These are phyloP conservation scores for Coemansia sp. DNA, from an alignment of 192 early-diverging fungal genomes.

Conservation along the genomic window DNA sequence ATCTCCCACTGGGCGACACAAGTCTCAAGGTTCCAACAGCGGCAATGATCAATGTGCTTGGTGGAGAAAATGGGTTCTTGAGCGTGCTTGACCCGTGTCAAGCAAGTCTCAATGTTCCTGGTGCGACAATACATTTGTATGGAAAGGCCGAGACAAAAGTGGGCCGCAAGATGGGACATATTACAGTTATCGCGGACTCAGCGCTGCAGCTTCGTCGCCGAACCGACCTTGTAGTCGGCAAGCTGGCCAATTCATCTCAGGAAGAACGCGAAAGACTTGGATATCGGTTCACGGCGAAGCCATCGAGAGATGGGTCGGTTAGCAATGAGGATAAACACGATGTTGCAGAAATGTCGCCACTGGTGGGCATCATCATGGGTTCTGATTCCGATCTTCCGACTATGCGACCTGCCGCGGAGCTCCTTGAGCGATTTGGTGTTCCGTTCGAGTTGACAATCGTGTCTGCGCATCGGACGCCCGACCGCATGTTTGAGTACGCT, in stretches of 20 bases:
- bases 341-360: slow-evolving; percentile 55
- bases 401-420: slow-evolving; percentile 86
- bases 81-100: slow-evolving; percentile 57
- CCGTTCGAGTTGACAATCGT: slow-evolving; percentile 98
- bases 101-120: slow-evolving; percentile 70
- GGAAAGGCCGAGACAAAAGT: slow-evolving; percentile 86
- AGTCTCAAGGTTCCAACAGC: slow-evolving; percentile 86
- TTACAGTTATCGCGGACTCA: slow-evolving; percentile 87
- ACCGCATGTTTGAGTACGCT: slow-evolving; percentile 92
- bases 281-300: slow-evolving; percentile 18
- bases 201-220: slow-evolving; percentile 74
- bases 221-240: slow-evolving; percentile 60
- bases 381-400: slow-evolving; percentile 96
- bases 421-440: slow-evolving; percentile 84
- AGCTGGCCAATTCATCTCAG: slow-evolving; percentile 49
- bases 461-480: slow-evolving; percentile 94
- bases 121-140: slow-evolving; percentile 91
- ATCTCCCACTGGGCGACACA: slow-evolving; percentile 84
- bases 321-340: slow-evolving; percentile 30
- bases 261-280: slow-evolving; percentile 38
- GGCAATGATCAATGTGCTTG: slow-evolving; percentile 95
- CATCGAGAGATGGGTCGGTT: slow-evolving; percentile 27
- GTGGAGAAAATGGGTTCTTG: slow-evolving; percentile 60
- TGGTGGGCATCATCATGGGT: slow-evolving; percentile 99
- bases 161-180: slow-evolving; percentile 98